Evolutionary conservation across 495 filamentous ascomycete species (phyloP).

Genomic region (Polyplosphaeria fusca): DNA sequence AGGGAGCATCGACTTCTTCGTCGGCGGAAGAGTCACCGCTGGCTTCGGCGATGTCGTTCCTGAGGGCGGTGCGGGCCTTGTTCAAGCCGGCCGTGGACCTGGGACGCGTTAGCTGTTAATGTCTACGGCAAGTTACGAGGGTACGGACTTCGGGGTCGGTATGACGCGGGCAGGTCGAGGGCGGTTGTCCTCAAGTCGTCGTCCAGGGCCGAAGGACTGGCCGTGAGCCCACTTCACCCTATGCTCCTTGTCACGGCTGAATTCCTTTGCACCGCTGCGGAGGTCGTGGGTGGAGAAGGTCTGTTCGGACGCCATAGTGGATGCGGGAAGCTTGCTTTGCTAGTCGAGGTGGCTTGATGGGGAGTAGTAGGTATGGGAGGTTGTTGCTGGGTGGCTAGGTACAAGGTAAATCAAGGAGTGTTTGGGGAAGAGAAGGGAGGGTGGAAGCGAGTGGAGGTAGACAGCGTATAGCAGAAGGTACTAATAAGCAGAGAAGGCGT

Average conservation of each 20-base stretch:
- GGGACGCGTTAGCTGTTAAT: neutral
- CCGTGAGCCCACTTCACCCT: slow-evolving; percentile 57
- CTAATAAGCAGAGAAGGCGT: slow-evolving; percentile 26
- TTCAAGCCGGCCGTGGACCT: slow-evolving; percentile 9
- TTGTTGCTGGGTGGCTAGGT: slow-evolving; percentile 8
- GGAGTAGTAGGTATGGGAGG: slow-evolving; percentile 1
- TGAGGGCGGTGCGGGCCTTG: slow-evolving; percentile 29
- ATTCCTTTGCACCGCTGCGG: slow-evolving; percentile 41
- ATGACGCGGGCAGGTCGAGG: slow-evolving; percentile 32
- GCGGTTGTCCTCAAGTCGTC: slow-evolving; percentile 24
- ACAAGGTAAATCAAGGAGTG: slow-evolving; percentile 3
- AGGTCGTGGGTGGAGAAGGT: slow-evolving; percentile 43
- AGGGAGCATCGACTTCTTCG: slow-evolving; percentile 43
- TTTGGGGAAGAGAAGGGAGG: slow-evolving; percentile 9
- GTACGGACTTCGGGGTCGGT: slow-evolving; percentile 21
- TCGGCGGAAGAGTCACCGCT: slow-evolving; percentile 37
- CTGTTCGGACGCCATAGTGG: slow-evolving; percentile 40
- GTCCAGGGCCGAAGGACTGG: slow-evolving; percentile 26
- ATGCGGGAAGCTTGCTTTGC: slow-evolving; percentile 19
- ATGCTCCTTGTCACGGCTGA: slow-evolving; percentile 48
- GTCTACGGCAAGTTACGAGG: neutral
- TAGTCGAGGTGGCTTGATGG: slow-evolving; percentile 1
- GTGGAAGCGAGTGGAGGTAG: slow-evolving; percentile 7
- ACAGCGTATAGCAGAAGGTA: slow-evolving; percentile 18
- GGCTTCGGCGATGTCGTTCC: slow-evolving; percentile 36